phyloP scores from a whole-genome alignment of 495 filamentous ascomycete species.

The Thozetella sp. region DNA sequence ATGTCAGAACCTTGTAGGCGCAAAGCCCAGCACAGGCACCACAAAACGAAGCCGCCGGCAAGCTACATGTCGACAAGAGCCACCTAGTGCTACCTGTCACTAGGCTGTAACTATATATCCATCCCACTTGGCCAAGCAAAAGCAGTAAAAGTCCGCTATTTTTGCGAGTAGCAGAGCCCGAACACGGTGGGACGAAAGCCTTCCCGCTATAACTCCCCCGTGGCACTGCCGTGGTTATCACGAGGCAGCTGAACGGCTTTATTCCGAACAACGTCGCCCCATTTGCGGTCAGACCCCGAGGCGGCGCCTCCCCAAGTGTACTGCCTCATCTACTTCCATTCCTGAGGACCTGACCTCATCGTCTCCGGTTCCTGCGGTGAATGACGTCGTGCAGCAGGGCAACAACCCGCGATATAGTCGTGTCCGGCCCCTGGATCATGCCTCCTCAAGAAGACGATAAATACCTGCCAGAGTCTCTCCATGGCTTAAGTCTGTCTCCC shows the following conservation, averaged over 20 bases:
- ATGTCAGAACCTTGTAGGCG: conserved; percentile 1
- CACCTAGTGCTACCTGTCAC: neutral
- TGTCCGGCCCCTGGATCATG: neutral
- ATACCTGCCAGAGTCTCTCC: neutral
- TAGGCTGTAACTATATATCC: neutral
- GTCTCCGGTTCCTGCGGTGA: neutral
- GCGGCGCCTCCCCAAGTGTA: neutral
- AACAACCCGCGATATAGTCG: neutral
- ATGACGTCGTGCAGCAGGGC: neutral
- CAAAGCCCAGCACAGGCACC: neutral
- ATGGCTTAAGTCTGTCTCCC: neutral
- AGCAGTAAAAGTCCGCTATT: neutral
- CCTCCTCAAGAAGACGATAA: neutral
- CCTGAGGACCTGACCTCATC: neutral
- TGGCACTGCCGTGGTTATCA: neutral
- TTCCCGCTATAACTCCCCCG: neutral
- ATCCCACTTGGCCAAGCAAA: neutral
- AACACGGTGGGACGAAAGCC: neutral
- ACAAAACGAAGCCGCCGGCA: neutral
- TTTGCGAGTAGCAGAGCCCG: neutral
- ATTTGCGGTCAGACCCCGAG: conserved; percentile 2
- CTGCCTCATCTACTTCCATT: neutral
- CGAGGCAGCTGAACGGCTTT: neutral
- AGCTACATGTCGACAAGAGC: neutral
- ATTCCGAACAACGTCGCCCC: neutral